Percentiles rank a stretch among this genome's conserved stretches.
Conservation (phyloP, 768 basidiomycete species). For the Macrolepiota dolichaula region DNA sequence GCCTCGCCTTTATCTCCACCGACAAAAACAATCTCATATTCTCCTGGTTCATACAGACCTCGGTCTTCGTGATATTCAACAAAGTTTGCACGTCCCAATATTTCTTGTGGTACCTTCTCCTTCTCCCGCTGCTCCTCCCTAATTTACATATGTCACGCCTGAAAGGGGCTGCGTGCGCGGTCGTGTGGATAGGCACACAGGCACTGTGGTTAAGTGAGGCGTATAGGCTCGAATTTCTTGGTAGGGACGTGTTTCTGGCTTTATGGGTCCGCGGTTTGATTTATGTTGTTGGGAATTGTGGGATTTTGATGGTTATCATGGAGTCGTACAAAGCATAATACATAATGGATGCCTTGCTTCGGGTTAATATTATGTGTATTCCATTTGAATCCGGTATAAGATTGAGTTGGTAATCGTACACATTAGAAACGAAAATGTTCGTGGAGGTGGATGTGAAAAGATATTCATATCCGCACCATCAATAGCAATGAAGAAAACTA, state of each 20-base stretch:
- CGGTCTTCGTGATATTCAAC: constrained; percentile 91
- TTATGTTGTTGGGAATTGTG: constrained; percentile 74
- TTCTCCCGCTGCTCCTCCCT: constrained; percentile 81
- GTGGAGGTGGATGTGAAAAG: neutral
- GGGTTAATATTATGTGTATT: neutral
- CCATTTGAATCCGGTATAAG: neutral
- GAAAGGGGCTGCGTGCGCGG: constrained; percentile 37
- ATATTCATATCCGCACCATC: neutral
- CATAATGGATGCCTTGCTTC: neutral
- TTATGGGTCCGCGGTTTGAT: constrained; percentile 79
- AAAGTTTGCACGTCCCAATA: constrained; percentile 99
- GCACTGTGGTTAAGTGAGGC: constrained; percentile 90
- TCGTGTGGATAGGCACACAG: constrained; percentile 76
- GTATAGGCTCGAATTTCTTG: constrained; percentile 87
- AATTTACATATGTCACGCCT: constrained; percentile 48
- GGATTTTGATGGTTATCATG: constrained; percentile 73
- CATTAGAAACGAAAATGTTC: neutral
- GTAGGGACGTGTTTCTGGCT: constrained; percentile 63
- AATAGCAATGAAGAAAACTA: neutral
- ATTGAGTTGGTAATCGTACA: neutral
- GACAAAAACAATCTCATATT: constrained; percentile 60
- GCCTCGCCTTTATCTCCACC: constrained; percentile 64
- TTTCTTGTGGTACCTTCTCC: constrained; percentile 93
- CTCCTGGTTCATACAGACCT: constrained; percentile 91
- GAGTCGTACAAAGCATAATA: constrained; percentile 31